Evolutionary conservation across 352 stramenopile genomes (phyloP), one percentile per base, ranked within the genome.

Genomic region (Globisporangium canariense): DNA sequence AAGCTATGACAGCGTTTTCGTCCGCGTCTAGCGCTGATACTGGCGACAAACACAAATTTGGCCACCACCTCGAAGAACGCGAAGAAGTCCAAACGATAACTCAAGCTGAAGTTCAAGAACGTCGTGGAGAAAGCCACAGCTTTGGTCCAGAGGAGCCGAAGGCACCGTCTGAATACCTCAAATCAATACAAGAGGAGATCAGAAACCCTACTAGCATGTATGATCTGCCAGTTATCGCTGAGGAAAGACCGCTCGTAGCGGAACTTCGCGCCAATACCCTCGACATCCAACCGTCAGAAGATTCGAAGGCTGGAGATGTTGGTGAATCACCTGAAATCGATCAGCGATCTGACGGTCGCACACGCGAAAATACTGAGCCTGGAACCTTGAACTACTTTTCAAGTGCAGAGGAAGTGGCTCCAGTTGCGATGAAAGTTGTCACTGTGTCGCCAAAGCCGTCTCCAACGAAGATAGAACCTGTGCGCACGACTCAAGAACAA

Each of bases 1-100:
- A 86, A 63, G 81, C 83, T 1, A 84, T 89, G 78, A 60, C 32
- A 8, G 64, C 69, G 0, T 75, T 79, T 34, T 32, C 47, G 0
- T 43, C 58, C 9, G 3, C 9, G 30, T 5, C 2, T 41, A 16
- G 13, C 14, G 14, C 28, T 20, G 22, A 18, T 3, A 13, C 18
- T 13, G 46, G 18, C n/a, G 52, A 38, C 1, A 4, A 32, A 41
- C 8, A 43, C 9, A 5, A 32, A 41, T 8, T 14, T 6, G 4
- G 11, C 6, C 32, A 18, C 6, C 16, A n/a, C 45, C 8, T 25
- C 20, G 4, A n/a, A 11, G 10, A 6, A 20, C 38, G 22, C 16
- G 28, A 54, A 45, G 28, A 43, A 28, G 38, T 5, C 18, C 22
- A 52, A 20, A 18, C 16, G 40, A 40, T 22, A 25, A 11, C 28